Evolutionary conservation across 805 yeast species (phyloP), one percentile per base, ranked within the genome.

Genomic region (Ogataea minuta): DNA sequence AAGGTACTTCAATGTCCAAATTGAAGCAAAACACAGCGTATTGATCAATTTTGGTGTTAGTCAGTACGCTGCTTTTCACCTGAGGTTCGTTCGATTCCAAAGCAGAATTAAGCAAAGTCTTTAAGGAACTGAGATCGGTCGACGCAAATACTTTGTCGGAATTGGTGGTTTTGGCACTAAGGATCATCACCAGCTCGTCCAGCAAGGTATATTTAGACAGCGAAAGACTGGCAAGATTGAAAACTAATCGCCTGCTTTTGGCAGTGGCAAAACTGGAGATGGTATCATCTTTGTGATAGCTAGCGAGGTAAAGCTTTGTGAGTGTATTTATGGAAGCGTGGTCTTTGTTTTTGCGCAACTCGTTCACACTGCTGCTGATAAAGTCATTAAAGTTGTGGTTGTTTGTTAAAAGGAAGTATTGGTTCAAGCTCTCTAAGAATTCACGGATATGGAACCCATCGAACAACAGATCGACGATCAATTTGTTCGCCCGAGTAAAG

Each of bases 1-100:
- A 93, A 3, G 97, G 96, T 15, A 90, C 60, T n/a, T 71, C 61
- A 6, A 81, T 44, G 28, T 80, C 78, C 31, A 83, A 60, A 42
- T 74, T 76, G 9, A 83, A 57, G 35, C 73, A 72, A 32, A 79
- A 67, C 2, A 82, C 66, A 2, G 77, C 54, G 31, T 67, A 68
- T 20, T 67, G 60, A 44, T 62, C 73, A 37, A 51, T 63, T 45
- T 51, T 67, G 48, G 57, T 63, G 53, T 45, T 56, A n/a, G 48
- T 42, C 8, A 59, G 49, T 4, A 30, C 36, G 27, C 33, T 36
- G 11, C 25, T 31, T 14, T 28, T 39, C 6, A 36, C 44, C 4
- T 48, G 36, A 10, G 52, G 56, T 25, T 35, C 40, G 16, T 52
- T 50, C 24, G 55, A 48, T 40, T 59, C 64, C 27, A 73, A 48